These are phyloP conservation scores for Wickerhamiella parazyma DNA, from an alignment of 805 yeast species.

Conservation along the genomic window DNA sequence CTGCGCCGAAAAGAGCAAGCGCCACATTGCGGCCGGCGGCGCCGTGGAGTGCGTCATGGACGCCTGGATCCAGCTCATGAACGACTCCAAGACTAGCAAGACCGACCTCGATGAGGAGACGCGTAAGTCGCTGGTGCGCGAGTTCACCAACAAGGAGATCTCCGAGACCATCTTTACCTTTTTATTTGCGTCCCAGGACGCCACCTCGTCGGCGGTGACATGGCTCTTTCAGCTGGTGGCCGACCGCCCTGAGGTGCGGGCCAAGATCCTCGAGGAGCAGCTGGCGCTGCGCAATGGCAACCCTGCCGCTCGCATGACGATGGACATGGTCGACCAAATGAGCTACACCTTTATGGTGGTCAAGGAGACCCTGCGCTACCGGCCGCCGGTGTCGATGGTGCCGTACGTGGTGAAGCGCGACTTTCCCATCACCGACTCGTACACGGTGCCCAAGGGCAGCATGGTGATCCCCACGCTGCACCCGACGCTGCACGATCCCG, in stretches of 20 bases:
- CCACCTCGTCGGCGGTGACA: constrained; percentile 91
- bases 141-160: constrained; percentile 79
- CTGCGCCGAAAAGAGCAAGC: constrained; percentile 82
- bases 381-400: constrained; percentile 98
- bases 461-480: constrained; percentile 94
- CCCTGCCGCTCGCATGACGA: constrained; percentile 43
- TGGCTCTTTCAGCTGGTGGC: constrained; percentile 96
- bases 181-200: constrained; percentile 95
- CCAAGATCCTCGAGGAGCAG: constrained; percentile 86
- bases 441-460: constrained; percentile 91
- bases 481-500: constrained; percentile 95
- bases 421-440: constrained; percentile 69
- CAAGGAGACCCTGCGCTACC: constrained; percentile 79
- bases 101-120: constrained; percentile 36
- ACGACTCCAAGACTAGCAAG: constrained; percentile 41
- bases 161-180: constrained; percentile 95
- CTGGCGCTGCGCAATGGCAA: constrained; percentile 67
- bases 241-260: constrained; percentile 84
- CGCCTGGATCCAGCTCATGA: constrained; percentile 84
- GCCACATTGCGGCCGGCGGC: constrained; percentile 63
- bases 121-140: constrained; percentile 53
- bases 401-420: constrained; percentile 85
- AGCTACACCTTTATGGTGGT: constrained; percentile 80
- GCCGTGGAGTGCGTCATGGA: constrained; percentile 83
- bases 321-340: constrained; percentile 77